A percentile compares a stretch with the other conserved stretches of the same genome.
Evolutionary conservation across 2,329 filamentous ascomycete species (phyloP).

Genomic region (Fusarium clavum): DNA sequence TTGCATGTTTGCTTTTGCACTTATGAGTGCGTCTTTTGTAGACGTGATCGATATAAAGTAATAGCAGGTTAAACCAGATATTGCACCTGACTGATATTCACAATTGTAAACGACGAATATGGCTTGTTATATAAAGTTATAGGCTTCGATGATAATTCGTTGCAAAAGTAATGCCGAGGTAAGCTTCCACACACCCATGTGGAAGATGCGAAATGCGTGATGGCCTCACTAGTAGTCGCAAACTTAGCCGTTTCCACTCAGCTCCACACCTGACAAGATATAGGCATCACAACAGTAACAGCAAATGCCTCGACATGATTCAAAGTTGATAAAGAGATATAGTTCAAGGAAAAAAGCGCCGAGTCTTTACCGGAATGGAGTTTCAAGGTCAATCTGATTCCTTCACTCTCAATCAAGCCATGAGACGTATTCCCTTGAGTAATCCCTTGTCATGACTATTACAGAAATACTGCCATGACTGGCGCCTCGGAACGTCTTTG

Average conservation of each 20-base stretch:
- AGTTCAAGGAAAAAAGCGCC: accelerated
- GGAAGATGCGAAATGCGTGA: neutral
- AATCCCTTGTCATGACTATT: accelerated
- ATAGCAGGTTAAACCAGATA: too few species aligned
- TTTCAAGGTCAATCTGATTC: neutral
- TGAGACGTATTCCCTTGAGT: accelerated
- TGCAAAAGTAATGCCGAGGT: neutral
- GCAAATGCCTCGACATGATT: neutral
- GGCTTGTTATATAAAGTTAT: neutral
- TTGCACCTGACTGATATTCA: neutral
- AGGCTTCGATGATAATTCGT: neutral
- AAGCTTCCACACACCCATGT: neutral
- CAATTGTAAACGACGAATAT: neutral
- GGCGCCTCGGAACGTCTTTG: accelerated
- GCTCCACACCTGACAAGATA: too few species aligned
- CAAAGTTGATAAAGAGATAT: accelerated
- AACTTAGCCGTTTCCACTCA: neutral
- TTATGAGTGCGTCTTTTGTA: neutral
- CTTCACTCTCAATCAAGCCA: accelerated
- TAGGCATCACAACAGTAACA: too few species aligned
- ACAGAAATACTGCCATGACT: neutral
- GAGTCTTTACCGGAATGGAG: accelerated
- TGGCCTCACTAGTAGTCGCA: neutral
- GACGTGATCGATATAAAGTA: neutral
- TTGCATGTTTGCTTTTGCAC: neutral